Base-by-base conservation (phyloP, 176 grass and related monocot genomes). In the Carex pumila region DNA sequence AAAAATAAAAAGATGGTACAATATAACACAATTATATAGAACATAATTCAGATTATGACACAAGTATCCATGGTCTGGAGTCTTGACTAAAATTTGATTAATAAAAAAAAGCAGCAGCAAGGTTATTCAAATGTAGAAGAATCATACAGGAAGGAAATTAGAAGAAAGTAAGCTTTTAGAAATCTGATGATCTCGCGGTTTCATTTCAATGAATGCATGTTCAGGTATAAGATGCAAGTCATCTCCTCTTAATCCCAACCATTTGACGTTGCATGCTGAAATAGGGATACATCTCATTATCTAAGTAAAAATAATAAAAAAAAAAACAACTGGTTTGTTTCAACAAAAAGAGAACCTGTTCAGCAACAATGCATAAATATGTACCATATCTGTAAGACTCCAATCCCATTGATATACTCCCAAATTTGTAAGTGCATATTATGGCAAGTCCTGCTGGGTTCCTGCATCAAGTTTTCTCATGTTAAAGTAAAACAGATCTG, bases 211-310 rank as follows among this genome's bases (percentile, higher is more conserved):
- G 47, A 93, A 91, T 25, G 91, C 83, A 50, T 79, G 66, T 85
- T 95, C 72, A 59, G 88, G 91, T 58, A 98, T 83, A 87, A 98
- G 88, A 50, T 91, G 87, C 82, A 95, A 88, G 90, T 95, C 95
- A 63, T 86, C 89, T 66, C 79, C 88, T 87, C 95, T 86, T 53
- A 98, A 54, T 71, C 95, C 95, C 63, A 95, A 84, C 95, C 95
- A 98, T 93, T 93, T 98, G 68, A 98, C 89, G 52, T 98, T 93
- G 83, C 95, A 98, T 88, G 95, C 92, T 98, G 89, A 71, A 93
- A 84, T 34, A 45, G 71, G 18, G 49, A 87, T 81, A 29, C 55
- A 92, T 36, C 39, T 71, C 14, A 85, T 85, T 41, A 85, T 85
- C 43, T 50, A 43, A 61, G 49, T 32, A 32, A 31, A 76, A 49